A percentile compares a stretch with the other conserved stretches of the same genome.
Evolutionary conservation across 495 filamentous ascomycete genomes (phyloP).

Genomic region (Melanomma pulvis-pyrius): DNA sequence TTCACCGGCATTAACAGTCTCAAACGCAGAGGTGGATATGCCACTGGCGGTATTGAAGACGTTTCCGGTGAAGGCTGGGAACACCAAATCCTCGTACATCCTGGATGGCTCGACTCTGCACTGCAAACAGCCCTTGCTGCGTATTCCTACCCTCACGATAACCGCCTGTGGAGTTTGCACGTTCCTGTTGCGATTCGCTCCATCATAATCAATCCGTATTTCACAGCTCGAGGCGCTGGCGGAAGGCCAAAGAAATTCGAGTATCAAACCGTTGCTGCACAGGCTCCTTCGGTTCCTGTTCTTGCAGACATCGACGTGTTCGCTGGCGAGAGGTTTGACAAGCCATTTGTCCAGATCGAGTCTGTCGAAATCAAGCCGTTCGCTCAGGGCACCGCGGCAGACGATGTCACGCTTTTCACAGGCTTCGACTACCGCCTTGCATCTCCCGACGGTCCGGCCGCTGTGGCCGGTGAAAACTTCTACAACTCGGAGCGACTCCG

Average conservation of each 20-base stretch:
- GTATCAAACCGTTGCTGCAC: background rate
- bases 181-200: background rate
- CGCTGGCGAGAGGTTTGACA: too few species aligned
- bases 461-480: background rate
- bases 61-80: background rate
- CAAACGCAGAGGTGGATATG: background rate
- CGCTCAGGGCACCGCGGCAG: background rate
- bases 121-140: background rate
- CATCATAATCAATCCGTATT: slow-evolving; percentile 5
- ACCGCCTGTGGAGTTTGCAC: slow-evolving; percentile 1
- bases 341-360: background rate
- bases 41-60: background rate
- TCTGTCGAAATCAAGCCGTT: background rate
- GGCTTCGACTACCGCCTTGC: background rate
- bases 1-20: background rate
- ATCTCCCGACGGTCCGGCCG: background rate
- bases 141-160: background rate
- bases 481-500: background rate
- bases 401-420: background rate
- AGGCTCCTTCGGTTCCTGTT: background rate
- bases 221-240: background rate
- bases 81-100: background rate
- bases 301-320: background rate
- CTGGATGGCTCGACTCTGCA: background rate
- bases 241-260: too few species aligned